phyloP scores from a whole-genome alignment of 805 yeast species.

The Pichia deserticola region DNA sequence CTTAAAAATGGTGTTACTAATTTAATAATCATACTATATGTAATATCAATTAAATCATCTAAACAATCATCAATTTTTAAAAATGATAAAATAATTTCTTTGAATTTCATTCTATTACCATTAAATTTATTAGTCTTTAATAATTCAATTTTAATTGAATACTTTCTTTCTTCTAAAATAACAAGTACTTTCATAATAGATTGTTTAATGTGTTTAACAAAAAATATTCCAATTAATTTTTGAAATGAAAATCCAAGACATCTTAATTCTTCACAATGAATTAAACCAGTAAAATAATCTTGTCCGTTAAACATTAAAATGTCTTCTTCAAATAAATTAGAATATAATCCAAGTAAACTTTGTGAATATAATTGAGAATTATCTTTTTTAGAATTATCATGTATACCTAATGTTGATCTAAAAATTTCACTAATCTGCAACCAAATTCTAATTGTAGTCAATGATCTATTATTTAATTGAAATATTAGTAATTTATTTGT shows the following conservation, averaged over 20 bases:
- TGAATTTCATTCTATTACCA: constrained; percentile 11
- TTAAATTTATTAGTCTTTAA: background rate
- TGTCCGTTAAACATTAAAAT: constrained; percentile 27
- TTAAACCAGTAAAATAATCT: constrained; percentile 50
- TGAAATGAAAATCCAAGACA: constrained; percentile 39
- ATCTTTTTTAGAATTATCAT: constrained; percentile 11
- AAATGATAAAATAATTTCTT: constrained; percentile 15
- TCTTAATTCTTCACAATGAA: constrained; percentile 42
- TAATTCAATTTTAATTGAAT: background rate
- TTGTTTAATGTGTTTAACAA: constrained; percentile 47
- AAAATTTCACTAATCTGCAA: constrained; percentile 28
- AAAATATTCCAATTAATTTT: constrained; percentile 42
- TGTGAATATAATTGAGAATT: constrained; percentile 23
- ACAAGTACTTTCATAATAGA: constrained; percentile 23
- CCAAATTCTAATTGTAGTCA: constrained; percentile 50
- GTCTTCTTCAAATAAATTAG: constrained; percentile 43
- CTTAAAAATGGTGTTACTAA: constrained; percentile 59
- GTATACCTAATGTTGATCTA: constrained; percentile 15
- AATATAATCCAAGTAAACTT: constrained; percentile 36
- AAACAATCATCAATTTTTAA: constrained; percentile 14
- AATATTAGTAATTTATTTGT: constrained; percentile 32
- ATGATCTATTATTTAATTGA: constrained; percentile 54
- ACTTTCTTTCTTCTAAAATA: constrained; percentile 8
- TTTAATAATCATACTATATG: constrained; percentile 50
- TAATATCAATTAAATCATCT: constrained; percentile 29